Evolutionary conservation across 2,329 filamentous ascomycete species (phyloP).

Genomic region (Pseudopyricularia javanii): DNA sequence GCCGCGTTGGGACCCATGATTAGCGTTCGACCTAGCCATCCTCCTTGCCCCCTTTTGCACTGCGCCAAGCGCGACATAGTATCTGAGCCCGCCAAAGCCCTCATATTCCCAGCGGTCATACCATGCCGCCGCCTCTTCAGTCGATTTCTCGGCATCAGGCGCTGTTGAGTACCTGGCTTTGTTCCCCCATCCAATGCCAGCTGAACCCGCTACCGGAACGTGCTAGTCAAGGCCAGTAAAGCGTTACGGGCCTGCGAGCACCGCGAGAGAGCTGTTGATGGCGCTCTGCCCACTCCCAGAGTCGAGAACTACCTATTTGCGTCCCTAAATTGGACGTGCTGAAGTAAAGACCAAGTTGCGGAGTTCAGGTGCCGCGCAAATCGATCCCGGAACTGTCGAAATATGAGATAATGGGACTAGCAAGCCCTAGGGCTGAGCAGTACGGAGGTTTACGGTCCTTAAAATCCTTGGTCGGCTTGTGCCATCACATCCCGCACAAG

Average conservation of each 20-base stretch:
- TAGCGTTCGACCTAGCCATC: not conserved
- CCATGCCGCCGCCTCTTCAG: not conserved
- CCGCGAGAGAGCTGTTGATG: too few relatives aligned
- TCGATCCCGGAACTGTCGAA: not conserved
- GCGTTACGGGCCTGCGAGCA: not conserved
- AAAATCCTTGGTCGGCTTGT: not conserved
- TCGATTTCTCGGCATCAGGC: not conserved
- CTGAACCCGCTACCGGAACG: too few relatives aligned
- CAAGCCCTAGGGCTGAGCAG: not conserved
- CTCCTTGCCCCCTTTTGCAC: not conserved
- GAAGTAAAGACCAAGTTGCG: not conserved
- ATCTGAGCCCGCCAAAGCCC: not conserved
- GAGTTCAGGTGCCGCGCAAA: not conserved
- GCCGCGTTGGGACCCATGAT: not conserved
- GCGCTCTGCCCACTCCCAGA: too few relatives aligned
- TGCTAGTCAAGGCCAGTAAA: not conserved
- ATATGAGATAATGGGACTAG: not conserved
- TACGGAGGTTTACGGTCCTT: not conserved
- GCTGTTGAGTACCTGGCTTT: too few relatives aligned
- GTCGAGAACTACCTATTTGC: not conserved
- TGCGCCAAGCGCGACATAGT: not conserved
- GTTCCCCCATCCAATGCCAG: not conserved
- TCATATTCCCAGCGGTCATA: too few relatives aligned
- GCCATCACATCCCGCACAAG: conserved; percentile 13
- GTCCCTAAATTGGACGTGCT: not conserved